A percentile compares a stretch with the other conserved stretches of the same genome.
Conservation (phyloP, 345 rosid species). For the Salix purpurea region DNA sequence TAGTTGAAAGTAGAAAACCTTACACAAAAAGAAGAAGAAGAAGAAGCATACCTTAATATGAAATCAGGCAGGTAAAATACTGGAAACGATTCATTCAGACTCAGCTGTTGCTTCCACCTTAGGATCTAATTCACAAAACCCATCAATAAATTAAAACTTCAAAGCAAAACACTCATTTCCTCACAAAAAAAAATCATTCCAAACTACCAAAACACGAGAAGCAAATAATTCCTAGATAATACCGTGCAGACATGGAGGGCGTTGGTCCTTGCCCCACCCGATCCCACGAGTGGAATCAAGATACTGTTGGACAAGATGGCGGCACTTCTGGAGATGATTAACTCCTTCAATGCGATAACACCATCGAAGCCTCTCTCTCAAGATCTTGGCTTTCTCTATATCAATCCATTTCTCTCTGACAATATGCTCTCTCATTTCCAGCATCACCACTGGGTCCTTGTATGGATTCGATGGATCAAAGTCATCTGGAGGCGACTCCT, state of each 20-base stretch:
- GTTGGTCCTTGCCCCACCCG: constrained; percentile 99
- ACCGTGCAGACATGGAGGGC: constrained; percentile 91
- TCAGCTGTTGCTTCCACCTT: constrained; percentile 47
- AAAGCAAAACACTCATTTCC: background rate
- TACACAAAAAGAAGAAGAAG: background rate
- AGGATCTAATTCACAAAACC: constrained; percentile 39
- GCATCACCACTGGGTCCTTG: constrained; percentile 97
- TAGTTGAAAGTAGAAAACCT: background rate
- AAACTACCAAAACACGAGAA: background rate
- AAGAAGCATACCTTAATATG: background rate
- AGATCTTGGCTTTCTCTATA: constrained; percentile 95
- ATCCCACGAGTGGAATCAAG: constrained; percentile 95
- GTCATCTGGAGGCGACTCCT: constrained; percentile 93
- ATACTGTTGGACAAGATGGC: constrained; percentile 85
- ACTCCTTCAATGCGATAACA: constrained; percentile 98
- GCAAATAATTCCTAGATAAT: background rate
- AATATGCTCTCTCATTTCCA: constrained; percentile 95
- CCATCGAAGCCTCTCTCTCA: constrained; percentile 85
- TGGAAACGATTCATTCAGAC: constrained; percentile 31
- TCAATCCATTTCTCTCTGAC: constrained; percentile 98
- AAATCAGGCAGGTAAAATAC: background rate
- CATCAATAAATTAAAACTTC: background rate
- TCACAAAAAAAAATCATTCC: background rate
- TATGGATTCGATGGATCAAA: constrained; percentile 81
- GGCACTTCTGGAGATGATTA: constrained; percentile 96